Conservation (phyloP, 1,284 basidiomycete genomes). For the Porodaedalea pini region DNA sequence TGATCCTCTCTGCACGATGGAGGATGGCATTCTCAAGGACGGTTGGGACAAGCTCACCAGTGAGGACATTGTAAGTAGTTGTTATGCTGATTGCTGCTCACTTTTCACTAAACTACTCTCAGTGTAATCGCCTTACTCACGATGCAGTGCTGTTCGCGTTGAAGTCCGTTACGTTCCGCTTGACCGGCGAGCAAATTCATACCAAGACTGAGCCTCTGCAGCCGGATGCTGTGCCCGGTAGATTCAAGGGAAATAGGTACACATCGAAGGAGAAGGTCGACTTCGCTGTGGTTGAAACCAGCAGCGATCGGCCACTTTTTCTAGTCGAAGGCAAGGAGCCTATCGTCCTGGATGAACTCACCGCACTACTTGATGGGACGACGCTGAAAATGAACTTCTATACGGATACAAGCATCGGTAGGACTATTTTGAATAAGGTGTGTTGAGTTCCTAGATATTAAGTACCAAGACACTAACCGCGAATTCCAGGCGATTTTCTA, state of each 20-base stretch:
- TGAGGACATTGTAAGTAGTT: background rate
- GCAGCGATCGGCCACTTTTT: background rate
- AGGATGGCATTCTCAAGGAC: background rate
- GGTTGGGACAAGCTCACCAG: background rate
- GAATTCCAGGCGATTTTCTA: background rate
- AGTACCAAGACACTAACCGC: slow-evolving; percentile 1
- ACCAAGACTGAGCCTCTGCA: background rate
- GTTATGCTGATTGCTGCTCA: background rate
- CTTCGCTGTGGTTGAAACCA: background rate
- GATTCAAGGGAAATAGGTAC: background rate
- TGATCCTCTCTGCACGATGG: background rate
- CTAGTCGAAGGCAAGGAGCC: background rate
- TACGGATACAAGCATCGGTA: background rate
- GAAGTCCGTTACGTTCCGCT: background rate
- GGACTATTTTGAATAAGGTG: background rate
- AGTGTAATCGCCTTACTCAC: slow-evolving; percentile 1
- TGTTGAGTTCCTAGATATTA: background rate
- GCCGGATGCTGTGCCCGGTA: background rate
- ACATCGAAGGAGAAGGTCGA: background rate
- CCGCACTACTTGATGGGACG: background rate
- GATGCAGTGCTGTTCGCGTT: background rate
- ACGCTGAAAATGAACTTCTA: background rate
- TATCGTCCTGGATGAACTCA: background rate
- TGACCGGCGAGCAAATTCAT: background rate
- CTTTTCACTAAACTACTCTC: background rate